Base-by-base conservation (phyloP, 2,329 filamentous ascomycete species). In the Ascochyta viciae-villosae region DNA sequence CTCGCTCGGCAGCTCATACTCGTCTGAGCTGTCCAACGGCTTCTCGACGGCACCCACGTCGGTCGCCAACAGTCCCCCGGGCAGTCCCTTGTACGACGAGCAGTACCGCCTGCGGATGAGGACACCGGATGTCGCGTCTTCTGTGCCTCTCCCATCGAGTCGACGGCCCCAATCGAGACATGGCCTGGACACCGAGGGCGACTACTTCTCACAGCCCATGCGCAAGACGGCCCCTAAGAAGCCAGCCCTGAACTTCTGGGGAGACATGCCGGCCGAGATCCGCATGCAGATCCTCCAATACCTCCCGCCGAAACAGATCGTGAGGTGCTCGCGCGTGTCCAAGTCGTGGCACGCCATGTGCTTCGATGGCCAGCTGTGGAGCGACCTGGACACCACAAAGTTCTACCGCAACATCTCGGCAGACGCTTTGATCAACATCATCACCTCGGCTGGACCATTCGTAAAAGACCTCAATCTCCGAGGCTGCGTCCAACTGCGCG, bases 331-430 rank as follows among this genome's bases (percentile, higher is more conserved):
- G 0, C 80, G 86, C 16, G 89, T 95, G 19, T 94, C 87, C 71
- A 92, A 87, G 74, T 78, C 83, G 6, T 97, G 95, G 81, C 82
- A 96, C 74, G 82, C 84, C 43, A 87, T 91, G 76, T 97, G 94
- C 77, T 96, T 94, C 67, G 94, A 99, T 74, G 95, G 95, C 2
- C 95, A 99, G 77, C 79, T 98, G 15, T 99, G 95, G 95, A 88
- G 87, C 3, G 86, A 84, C 38, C 83, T 98, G 44, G 92, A 98
- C 50, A 80, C 91, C 2, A 89, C 92, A 7, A 87, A 90, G 45
- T 98, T 94, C 75, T 97, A 98, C 72, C 85, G 85, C 61, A 86
- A 92, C 48, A 98, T 98, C 62, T 89, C 94, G 0, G 90, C 90
- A 22, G 87, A 91, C 61, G 90, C 91, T 0, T 79, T 99, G 43